These are phyloP conservation scores for Debaryomycetaceae sp. DNA, from an alignment of 1,139 yeast genomes.

Conservation along the genomic window DNA sequence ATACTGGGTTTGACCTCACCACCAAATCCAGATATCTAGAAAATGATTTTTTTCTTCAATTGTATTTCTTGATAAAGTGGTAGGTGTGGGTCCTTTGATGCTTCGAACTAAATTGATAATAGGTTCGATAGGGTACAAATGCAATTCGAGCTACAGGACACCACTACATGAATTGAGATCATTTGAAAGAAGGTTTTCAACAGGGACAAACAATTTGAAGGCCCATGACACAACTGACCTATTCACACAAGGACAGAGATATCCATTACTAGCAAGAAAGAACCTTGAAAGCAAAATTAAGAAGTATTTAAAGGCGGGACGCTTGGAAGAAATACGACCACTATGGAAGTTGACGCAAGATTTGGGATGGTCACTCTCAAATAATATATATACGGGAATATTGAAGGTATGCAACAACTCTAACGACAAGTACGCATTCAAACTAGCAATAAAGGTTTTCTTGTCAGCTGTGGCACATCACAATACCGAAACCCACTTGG, in stretches of 20 bases:
- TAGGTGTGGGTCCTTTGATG: not conserved
- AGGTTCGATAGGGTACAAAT: not conserved
- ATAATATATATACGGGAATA: not conserved
- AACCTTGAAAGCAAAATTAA: not conserved
- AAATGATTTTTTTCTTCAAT: too few relatives aligned
- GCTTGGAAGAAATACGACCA: not conserved
- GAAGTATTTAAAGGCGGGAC: not conserved
- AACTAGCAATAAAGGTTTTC: not conserved
- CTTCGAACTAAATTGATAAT: not conserved
- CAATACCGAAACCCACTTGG: slow-evolving; percentile 9
- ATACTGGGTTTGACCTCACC: not conserved
- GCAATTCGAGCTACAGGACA: not conserved
- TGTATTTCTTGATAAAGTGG: too few relatives aligned
- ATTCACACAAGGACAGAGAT: not conserved
- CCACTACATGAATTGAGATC: too few relatives aligned
- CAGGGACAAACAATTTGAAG: not conserved
- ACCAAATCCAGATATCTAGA: not conserved
- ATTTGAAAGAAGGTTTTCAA: too few relatives aligned
- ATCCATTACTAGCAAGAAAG: not conserved
- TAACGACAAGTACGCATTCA: not conserved
- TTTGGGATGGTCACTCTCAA: not conserved
- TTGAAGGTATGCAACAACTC: slow-evolving; percentile 7
- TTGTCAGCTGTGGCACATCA: slow-evolving; percentile 12
- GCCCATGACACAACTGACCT: not conserved
- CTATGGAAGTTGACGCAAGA: not conserved